Base-by-base conservation (phyloP, 352 stramenopile species). In the Phytophthora rubi region DNA sequence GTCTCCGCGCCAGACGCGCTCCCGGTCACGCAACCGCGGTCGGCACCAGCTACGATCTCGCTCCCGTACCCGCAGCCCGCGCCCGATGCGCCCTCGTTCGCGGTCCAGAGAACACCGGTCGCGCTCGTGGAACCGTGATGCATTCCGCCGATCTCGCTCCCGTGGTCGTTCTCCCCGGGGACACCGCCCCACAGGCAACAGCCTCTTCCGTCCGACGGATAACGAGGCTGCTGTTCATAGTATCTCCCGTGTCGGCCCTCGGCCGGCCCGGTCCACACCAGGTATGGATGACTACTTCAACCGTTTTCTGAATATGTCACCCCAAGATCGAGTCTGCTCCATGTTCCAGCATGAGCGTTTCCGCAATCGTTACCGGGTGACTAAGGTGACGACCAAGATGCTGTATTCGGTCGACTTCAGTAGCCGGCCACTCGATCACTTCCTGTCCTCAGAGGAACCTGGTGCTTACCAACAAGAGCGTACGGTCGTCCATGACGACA, bases 361-460 rank as follows among this genome's bases (percentile, higher is more conserved):
- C 21, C 52, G 23, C 0, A 15, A 7, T 13, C 44, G 23, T 1
- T 72, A 72, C 12, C 33, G 44, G 0, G 65, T 59, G 10, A 63
- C 58, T 5, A 72, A 68, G 15, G 52, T 72, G 1, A 53, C 59
- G 0, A 45, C 12, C 65, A 72, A 64, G 44, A 72, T 72, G 65
- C 8, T 68, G 32, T 68, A 59, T 6, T 21, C 58, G 3, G 15
- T 72, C 0, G 15, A 72, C 23, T 68, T 68, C 8, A 1, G 7
- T 8, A 60, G 18, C 3, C 42, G 44, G 0, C 58, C 58, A 1
- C n/a, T 72, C 18, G 51, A 63, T 8, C 57, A 62, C 12, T 72
- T 68, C 33, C 6, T 68, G 53, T 68, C 53, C 44, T 72, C 45
- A 21, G 52, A 72, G 23, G 63, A 61, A 26, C 37, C 45, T 30